Evolutionary conservation across 1,284 basidiomycete species (phyloP), one percentile per base, ranked within the genome.

Genomic region (Tilletia setariae): DNA sequence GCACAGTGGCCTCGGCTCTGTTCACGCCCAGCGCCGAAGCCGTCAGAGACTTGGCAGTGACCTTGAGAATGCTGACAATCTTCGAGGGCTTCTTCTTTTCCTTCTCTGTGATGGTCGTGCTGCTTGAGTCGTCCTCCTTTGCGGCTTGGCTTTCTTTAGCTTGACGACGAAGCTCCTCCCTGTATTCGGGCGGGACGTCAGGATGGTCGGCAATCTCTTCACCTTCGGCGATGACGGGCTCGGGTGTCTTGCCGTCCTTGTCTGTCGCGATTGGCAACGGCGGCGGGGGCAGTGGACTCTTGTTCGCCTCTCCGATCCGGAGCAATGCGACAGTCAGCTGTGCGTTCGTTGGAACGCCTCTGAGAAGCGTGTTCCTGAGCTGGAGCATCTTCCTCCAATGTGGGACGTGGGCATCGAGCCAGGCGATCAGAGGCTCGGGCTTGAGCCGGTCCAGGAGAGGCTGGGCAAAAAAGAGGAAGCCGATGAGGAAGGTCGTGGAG

Each of bases 321-420:
- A 87, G 78, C 35, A 88, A 76, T 40, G 87, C 86, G 2, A 88
- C 78, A 0, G 86, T 86, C 47, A 88, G 83, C 72, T 88, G 87
- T 3, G 86, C 86, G 71, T 88, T 86, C 61, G 87, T 88, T 2
- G 87, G 87, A 0, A 87, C 86, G 11, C 86, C 84, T 25, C 83
- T 84, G 19, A 87, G 77, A 46, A 88, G 73, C 1, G 85, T 85
- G 79, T 85, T 86, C 63, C 65, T 70, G 1, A 68, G 53, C 65
- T 72, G 64, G 61, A 79, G 68, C 40, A 74, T 70, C 62, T 85
- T 81, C 68, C 83, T 82, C 86, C 86, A 88, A 71, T 86, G 80
- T 0, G 86, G 87, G 15, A 85, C 81, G 25, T 83, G 77, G 61
- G 83, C 75, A 35, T 85, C 83, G 46, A 87, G 82, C 75, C 83